These are phyloP conservation scores for Cryptococcus sp. DNA, from an alignment of 1,284 basidiomycete genomes.

Conservation along the genomic window DNA sequence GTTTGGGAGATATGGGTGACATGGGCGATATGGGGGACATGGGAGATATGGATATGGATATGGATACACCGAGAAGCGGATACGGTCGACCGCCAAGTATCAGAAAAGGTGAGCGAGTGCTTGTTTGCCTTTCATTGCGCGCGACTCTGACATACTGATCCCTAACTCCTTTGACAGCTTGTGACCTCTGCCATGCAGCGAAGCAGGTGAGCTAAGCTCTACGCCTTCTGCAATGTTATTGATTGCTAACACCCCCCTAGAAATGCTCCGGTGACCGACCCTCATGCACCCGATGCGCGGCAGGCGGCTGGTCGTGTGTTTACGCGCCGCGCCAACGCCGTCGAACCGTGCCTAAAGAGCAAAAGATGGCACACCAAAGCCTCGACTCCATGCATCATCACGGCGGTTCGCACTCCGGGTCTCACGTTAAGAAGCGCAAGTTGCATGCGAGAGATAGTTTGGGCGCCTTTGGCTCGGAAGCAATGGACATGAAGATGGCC, in stretches of 20 bases:
- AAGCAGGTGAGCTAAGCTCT: constrained; percentile 40
- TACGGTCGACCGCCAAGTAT: constrained; percentile 47
- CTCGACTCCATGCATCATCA: constrained; percentile 21
- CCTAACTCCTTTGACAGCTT: constrained; percentile 29
- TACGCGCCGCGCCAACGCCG: constrained; percentile 52
- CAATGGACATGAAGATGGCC: constrained; percentile 48
- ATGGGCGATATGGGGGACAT: constrained; percentile 19
- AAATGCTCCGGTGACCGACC: constrained; percentile 53
- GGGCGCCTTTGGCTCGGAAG: constrained; percentile 27
- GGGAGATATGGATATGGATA: constrained; percentile 16
- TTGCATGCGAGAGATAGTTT: constrained; percentile 34
- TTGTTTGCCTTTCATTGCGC: background rate
- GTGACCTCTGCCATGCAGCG: constrained; percentile 50
- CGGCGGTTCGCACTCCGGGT: constrained; percentile 9
- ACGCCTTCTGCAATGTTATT: constrained; percentile 3
- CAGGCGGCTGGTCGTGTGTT: constrained; percentile 49
- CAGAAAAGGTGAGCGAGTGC: constrained; percentile 37
- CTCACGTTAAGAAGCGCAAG: constrained; percentile 44
- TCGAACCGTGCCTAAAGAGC: constrained; percentile 49
- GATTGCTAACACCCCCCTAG: constrained; percentile 14
- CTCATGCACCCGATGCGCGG: constrained; percentile 47
- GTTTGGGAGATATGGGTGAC: constrained; percentile 16
- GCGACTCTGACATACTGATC: background rate
- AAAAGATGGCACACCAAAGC: constrained; percentile 26
- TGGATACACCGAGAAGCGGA: background rate